These are phyloP conservation scores for Pestalotiopsis sp. DNA, from an alignment of 2,329 filamentous ascomycete species.

Conservation along the genomic window DNA sequence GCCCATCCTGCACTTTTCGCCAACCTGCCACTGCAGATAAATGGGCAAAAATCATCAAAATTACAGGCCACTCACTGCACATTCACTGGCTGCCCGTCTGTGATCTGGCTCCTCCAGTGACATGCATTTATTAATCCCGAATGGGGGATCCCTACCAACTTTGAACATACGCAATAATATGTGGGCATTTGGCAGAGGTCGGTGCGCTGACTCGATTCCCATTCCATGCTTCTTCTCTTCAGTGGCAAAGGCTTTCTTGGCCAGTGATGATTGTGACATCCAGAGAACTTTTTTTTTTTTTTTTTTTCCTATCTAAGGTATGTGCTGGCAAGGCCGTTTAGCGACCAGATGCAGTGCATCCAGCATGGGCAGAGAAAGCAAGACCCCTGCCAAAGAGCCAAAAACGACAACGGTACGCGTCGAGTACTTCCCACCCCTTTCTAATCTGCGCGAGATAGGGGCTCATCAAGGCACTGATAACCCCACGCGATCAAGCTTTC, in stretches of 20 bases:
- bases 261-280: not conserved
- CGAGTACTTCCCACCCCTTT: not conserved
- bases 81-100: not conserved
- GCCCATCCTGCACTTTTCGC: too few relatives aligned
- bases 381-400: not conserved
- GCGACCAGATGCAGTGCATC: not conserved
- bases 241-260: not conserved
- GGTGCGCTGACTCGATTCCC: not conserved
- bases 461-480: not conserved
- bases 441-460: conserved; percentile 1
- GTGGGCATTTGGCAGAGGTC: not conserved
- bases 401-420: not conserved
- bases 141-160: not conserved
- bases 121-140: not conserved
- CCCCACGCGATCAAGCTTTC: not conserved
- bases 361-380: not conserved
- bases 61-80: not conserved
- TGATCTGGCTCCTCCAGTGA: not conserved
- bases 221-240: not conserved
- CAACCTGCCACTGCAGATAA: not conserved
- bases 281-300: not conserved
- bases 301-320: not conserved
- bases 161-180: not conserved
- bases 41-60: not conserved
- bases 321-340: not conserved